Evolutionary conservation across 352 stramenopile genomes (phyloP), one percentile per base, ranked within the genome.

Genomic region (Globisporangium spinosum): DNA sequence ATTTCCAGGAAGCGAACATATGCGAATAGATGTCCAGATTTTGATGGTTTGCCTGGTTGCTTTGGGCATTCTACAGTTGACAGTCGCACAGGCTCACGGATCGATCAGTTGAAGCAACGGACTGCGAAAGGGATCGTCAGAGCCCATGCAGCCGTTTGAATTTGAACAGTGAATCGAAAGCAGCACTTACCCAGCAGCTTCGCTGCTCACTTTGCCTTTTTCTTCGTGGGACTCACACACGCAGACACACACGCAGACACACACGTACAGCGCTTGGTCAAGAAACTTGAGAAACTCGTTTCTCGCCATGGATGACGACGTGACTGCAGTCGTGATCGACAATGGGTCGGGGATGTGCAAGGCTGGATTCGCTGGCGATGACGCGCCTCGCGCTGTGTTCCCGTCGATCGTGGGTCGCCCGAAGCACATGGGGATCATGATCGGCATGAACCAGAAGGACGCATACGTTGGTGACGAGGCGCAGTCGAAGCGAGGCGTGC

Each of bases 341-440:
- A 99, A 99, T 76, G 98, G 98, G 58, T 99, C 97, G 64, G 97
- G 97, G 74, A 99, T 99, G 97, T 99, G 96, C 85, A 99, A 99
- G 91, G 97, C 96, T 65, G 97, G 97, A 70, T 99, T 99, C 71
- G 96, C 96, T 45, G 96, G 96, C 78, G 96, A 99, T 76, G 97
- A 99, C 74, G 96, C 96, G 15, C 97, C 97, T 40, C 93, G 96
- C 59, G 96, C 95, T 32, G 96, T 99, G 62, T 99, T 99, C 77
- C 96, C 96, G 66, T 98, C 97, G 60, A 94, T 98, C 64, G 97
- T 98, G 55, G 97, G 95, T 73, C 88, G 93, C 78, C 85, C 96
- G 0, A 99, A 98, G 84, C 94, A 98, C 78, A 75, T 97, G 32
- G 93, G 96, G 71, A 98, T 98, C 84, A 98, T 99, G 97, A 89